These are phyloP conservation scores for Rhodotorula sp. DNA, from an alignment of 1,284 basidiomycete species.

Conservation along the genomic window DNA sequence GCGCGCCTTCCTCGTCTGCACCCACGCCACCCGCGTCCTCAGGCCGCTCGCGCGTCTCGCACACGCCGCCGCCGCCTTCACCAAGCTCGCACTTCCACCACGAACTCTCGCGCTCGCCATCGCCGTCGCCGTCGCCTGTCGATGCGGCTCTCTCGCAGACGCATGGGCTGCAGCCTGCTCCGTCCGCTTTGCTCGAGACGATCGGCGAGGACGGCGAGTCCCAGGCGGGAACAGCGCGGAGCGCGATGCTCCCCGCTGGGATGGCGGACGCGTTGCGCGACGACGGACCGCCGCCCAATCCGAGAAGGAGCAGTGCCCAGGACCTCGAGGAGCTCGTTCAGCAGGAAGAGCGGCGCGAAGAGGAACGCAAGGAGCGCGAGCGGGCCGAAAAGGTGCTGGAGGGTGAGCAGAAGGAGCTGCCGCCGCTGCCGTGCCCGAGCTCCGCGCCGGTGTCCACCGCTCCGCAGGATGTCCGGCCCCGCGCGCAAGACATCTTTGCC, in stretches of 20 bases:
- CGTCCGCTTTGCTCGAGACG: conserved; percentile 42
- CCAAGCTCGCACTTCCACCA: conserved; percentile 29
- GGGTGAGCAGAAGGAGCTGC: background rate
- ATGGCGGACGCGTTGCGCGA: background rate
- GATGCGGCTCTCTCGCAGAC: background rate
- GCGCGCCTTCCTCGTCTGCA: background rate
- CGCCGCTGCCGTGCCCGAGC: background rate
- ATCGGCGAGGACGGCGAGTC: conserved; percentile 49
- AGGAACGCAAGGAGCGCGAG: background rate
- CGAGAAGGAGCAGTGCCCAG: conserved; percentile 21
- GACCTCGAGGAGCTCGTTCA: conserved; percentile 37
- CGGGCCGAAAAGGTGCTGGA: background rate
- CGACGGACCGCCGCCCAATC: background rate
- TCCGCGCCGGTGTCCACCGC: background rate
- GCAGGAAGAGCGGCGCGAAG: conserved; percentile 16
- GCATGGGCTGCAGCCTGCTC: too few relatives aligned
- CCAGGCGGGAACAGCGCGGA: conserved; percentile 45
- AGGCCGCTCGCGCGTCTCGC: background rate
- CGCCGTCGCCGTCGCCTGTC: conserved; percentile 1
- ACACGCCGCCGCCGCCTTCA: conserved; percentile 35
- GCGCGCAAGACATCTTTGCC: conserved; percentile 26
- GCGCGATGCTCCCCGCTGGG: conserved; percentile 4
- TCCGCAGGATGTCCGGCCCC: background rate
- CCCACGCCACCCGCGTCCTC: background rate
- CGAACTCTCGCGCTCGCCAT: background rate